Percentiles rank a stretch among this genome's conserved stretches.
Evolutionary conservation across 2,329 filamentous ascomycete genomes (phyloP).

Genomic region (Trichoderma sp.): DNA sequence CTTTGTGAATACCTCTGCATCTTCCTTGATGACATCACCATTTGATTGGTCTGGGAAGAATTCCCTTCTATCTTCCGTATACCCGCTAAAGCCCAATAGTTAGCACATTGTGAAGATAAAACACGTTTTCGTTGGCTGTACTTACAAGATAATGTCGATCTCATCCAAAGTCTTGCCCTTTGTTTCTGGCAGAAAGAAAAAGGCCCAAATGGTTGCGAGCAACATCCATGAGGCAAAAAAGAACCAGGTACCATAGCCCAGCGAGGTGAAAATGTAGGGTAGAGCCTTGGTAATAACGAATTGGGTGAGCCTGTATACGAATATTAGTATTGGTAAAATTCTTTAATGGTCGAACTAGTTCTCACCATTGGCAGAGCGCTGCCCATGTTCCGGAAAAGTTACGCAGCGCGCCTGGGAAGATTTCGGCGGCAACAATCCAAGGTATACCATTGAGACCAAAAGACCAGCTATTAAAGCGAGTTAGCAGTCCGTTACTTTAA

Average conservation of each 20-base stretch:
- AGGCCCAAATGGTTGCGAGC: slow-evolving; percentile 49
- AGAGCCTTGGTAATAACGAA: slow-evolving; percentile 47
- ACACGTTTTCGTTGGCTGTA: not conserved
- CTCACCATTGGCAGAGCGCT: slow-evolving; percentile 42
- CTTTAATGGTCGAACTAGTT: not conserved
- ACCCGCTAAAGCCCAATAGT: not conserved
- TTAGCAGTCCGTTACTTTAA: not conserved
- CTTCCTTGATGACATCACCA: slow-evolving; percentile 9
- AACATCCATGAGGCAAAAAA: slow-evolving; percentile 58
- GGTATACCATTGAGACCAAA: slow-evolving; percentile 49
- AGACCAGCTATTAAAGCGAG: slow-evolving; percentile 38
- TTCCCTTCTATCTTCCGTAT: slow-evolving; percentile 3
- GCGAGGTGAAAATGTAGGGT: slow-evolving; percentile 46
- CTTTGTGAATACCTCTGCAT: slow-evolving; percentile 12
- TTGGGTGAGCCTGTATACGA: slow-evolving; percentile 36
- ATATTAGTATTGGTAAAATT: not conserved
- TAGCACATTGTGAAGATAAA: not conserved
- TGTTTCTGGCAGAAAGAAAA: slow-evolving; percentile 56
- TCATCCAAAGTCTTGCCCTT: slow-evolving; percentile 56
- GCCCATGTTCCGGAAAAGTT: slow-evolving; percentile 45
- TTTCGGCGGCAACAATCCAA: slow-evolving; percentile 48
- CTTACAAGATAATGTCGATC: slow-evolving; percentile 46
- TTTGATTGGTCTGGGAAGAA: not conserved
- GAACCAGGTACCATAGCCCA: slow-evolving; percentile 56
- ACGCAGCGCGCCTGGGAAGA: slow-evolving; percentile 46